Conservation (phyloP, 2,329 filamentous ascomycete genomes). For the Lachnellula arida region DNA sequence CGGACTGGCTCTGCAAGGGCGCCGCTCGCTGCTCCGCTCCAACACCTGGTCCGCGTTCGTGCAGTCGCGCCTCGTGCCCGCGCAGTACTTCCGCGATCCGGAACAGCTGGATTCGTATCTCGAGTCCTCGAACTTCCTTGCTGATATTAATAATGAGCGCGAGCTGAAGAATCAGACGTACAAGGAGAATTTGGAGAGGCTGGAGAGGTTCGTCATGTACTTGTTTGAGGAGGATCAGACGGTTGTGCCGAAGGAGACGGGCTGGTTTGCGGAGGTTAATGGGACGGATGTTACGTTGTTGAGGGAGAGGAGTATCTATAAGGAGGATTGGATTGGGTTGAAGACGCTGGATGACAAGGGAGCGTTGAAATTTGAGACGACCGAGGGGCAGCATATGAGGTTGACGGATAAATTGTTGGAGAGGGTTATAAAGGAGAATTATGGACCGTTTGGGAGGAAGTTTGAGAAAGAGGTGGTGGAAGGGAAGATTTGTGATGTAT, state of each 20-base stretch:
- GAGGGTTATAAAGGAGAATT: conserved; percentile 38
- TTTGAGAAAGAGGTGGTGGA: conserved; percentile 14
- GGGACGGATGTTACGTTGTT: conserved; percentile 62
- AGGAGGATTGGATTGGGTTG: conserved; percentile 90
- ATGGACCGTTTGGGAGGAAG: conserved; percentile 32
- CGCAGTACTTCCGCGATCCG: conserved; percentile 86
- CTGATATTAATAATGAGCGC: conserved; percentile 95
- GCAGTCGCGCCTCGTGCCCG: conserved; percentile 77
- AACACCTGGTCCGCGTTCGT: conserved; percentile 79
- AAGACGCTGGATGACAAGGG: conserved; percentile 73
- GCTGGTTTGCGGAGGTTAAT: conserved; percentile 89
- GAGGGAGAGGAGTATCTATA: conserved; percentile 67
- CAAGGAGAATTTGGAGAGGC: conserved; percentile 58
- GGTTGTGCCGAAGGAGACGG: conserved; percentile 83
- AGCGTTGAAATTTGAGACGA: conserved; percentile 68
- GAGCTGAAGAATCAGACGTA: conserved; percentile 68
- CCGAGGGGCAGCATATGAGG: conserved; percentile 79
- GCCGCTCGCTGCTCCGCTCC: conserved; percentile 70
- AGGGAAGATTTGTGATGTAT: conserved; percentile 22
- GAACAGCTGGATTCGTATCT: conserved; percentile 68
- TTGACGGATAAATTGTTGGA: conserved; percentile 61
- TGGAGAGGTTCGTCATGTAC: conserved; percentile 84
- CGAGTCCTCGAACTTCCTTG: conserved; percentile 78
- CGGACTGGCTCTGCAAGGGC: conserved; percentile 76
- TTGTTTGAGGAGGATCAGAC: conserved; percentile 83